A percentile compares a stretch with the other conserved stretches of the same genome.
Evolutionary conservation across 2,329 filamentous ascomycete genomes (phyloP).

Genomic region (Venturia oleaginea): DNA sequence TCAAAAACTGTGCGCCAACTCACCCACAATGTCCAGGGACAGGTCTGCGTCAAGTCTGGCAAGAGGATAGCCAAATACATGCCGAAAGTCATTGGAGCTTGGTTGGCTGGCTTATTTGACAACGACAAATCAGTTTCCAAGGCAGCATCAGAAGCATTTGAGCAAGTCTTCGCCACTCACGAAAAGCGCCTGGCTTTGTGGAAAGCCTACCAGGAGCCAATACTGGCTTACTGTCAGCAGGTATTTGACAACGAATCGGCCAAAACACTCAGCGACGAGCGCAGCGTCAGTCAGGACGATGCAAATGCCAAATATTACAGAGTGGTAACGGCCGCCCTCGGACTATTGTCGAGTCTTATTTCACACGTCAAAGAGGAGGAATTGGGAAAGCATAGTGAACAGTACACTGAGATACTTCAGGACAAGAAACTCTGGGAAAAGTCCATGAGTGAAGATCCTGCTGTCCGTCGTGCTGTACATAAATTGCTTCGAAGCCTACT

Average conservation of each 20-base stretch:
- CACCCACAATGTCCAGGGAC: constrained; percentile 65
- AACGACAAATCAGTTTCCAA: constrained; percentile 67
- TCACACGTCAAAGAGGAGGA: constrained; percentile 38
- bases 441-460: constrained; percentile 45
- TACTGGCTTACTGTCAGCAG: constrained; percentile 72
- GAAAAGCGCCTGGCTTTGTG: constrained; percentile 73
- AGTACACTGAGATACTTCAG: constrained; percentile 58
- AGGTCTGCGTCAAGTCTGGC: constrained; percentile 49
- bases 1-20: constrained; percentile 80
- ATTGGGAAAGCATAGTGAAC: constrained; percentile 48
- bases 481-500: constrained; percentile 40
- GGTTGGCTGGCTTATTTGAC: constrained; percentile 85
- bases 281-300: constrained; percentile 75
- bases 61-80: constrained; percentile 79
- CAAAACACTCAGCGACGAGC: constrained; percentile 78
- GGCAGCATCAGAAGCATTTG: constrained; percentile 68
- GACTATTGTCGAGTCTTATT: constrained; percentile 47
- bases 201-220: constrained; percentile 69
- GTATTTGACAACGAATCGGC: constrained; percentile 69
- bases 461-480: constrained; percentile 50
- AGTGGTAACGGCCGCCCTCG: constrained; percentile 55
- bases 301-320: constrained; percentile 76
- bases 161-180: constrained; percentile 64
- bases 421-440: constrained; percentile 54
- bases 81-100: constrained; percentile 71